Percentiles rank a stretch among this genome's conserved stretches.
Evolutionary conservation across 1,284 basidiomycete species (phyloP).

Genomic region (Trichosporon coremiiforme): DNA sequence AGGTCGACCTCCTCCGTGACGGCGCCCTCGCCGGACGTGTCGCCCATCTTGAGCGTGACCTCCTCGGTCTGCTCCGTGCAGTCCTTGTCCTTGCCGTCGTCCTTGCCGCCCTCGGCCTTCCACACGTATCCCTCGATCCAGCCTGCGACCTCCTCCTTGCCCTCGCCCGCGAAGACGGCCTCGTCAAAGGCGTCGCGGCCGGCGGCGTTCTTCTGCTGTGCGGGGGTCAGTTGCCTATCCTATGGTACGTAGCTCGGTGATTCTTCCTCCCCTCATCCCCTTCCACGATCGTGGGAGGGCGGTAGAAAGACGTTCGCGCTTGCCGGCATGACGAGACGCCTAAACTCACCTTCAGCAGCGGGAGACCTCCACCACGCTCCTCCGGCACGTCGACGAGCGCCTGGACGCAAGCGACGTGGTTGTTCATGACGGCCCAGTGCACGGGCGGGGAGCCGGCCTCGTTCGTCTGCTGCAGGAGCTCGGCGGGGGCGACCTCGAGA

Average conservation of each 20-base stretch:
- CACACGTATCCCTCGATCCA: conserved; percentile 56
- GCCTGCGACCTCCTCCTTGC: conserved; percentile 56
- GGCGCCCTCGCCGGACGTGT: conserved; percentile 3
- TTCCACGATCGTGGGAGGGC: too few relatives aligned
- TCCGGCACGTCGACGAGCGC: conserved; percentile 63
- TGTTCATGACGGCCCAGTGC: conserved; percentile 85
- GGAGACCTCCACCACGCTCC: conserved; percentile 52
- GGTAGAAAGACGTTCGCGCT: too few relatives aligned
- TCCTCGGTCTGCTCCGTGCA: conserved; percentile 28
- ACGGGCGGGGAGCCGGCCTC: conserved; percentile 73
- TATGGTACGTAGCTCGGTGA: too few relatives aligned
- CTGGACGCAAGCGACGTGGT: conserved; percentile 68
- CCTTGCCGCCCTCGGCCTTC: conserved; percentile 40
- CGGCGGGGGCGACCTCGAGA: conserved; percentile 62
- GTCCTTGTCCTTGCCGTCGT: conserved; percentile 26
- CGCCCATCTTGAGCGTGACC: conserved; percentile 19
- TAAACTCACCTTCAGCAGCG: conserved; percentile 52
- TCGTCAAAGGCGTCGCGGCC: conserved; percentile 54
- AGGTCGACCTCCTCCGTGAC: conserved; percentile 18
- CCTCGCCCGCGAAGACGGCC: conserved; percentile 54
- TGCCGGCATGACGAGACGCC: too few relatives aligned
- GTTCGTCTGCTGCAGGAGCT: conserved; percentile 67
- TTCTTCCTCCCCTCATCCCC: too few relatives aligned
- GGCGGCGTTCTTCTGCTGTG: conserved; percentile 49
- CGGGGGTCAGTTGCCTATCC: conserved; percentile 23